Evolutionary conservation across 352 stramenopile genomes (phyloP), one percentile per base, ranked within the genome.

Genomic region (Phytophthora ohioensis): DNA sequence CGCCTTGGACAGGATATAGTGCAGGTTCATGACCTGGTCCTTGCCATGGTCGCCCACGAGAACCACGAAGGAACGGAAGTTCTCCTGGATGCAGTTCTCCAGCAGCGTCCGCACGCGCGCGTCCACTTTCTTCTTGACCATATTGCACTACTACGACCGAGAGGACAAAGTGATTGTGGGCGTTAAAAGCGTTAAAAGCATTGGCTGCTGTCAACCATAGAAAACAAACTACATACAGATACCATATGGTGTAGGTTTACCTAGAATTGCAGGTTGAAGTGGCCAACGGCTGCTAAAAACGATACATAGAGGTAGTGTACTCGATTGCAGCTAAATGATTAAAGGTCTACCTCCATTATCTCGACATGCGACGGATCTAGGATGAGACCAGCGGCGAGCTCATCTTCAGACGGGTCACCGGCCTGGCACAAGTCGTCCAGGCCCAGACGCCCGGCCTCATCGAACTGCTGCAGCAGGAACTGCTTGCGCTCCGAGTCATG

Each of bases 71-170:
- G 94, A 98, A 9, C 98, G 95, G 67, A 98, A 96, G 80, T 98
- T 98, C 57, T 93, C 96, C 60, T 98, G 96, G 73, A 99, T 94
- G 72, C 94, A 95, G 79, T 98, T 98, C 74, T 99, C 96, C 62
- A 99, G 94, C 72, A 99, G 90, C 61, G 96, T 98, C 62, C 97
- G 93, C 65, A 99, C 97, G 66, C 98, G 92, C 67, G 97, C 91
- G 81, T 99, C 98, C 54, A 99, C 93, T 80, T 99, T 99, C 86
- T 99, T 99, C 76, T 98, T 98, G 41, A 99, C 97, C 97, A 99
- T 99, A 11, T 56, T 46, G 36, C 32, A 42, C 21, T 12, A n/a
- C 36, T n/a, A 31, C 21, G 30, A 54, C 30, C 5, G 21, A 27
- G 21, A 27, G 34, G 21, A 8, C 51, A 49, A 68, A 62, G 64